Base-by-base conservation (phyloP, 345 rosid genomes). In the Rubroshorea leprosula region DNA sequence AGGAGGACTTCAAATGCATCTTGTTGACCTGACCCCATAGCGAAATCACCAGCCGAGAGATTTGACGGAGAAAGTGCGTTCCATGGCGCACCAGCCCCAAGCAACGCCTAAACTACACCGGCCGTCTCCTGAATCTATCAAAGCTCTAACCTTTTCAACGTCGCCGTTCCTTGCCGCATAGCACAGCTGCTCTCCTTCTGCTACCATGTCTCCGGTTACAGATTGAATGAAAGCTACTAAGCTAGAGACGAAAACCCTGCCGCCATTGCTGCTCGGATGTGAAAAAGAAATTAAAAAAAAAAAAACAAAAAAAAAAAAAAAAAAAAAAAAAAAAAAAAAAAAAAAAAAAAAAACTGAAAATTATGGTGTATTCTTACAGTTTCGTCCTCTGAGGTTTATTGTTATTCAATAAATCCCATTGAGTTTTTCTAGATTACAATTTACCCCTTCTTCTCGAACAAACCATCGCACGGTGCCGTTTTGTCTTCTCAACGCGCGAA, bases 21-120 rank as follows among this genome's bases (percentile, higher is more conserved):
- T 70, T 88, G 89, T 54, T 84, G 83, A 23, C 86, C 95, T 22
- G 72, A 68, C 57, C 82, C 90, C 96, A 88, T 82, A 29, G 96
- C 85, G 53, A 84, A 76, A 41, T 86, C 95, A 16, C 96, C 96
- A 0, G 95, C 86, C 17, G 92, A 91, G 46, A 78, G 70, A 49
- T 73, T 77, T 5, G 84, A 70, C 1, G 80, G 85, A 41, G 96
- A 72, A 46, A 91, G 69, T 0, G 98, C 96, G 64, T 85, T 91
- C 96, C 95, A 88, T 12, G 98, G 96, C 8, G 98, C 89, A 18
- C 91, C 92, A 1, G 88, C 78, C 23, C 79, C 92, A 25, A 88
- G 86, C 21, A 87, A 78, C 39, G 75, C 66, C 38, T 67, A 69
- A 26, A 75, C 73, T 0, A 66, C 81, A 43, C 67, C 72, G 5